These are phyloP conservation scores for Zoysia matrella DNA, from an alignment of 202 grass and related monocot species.

Conservation along the genomic window DNA sequence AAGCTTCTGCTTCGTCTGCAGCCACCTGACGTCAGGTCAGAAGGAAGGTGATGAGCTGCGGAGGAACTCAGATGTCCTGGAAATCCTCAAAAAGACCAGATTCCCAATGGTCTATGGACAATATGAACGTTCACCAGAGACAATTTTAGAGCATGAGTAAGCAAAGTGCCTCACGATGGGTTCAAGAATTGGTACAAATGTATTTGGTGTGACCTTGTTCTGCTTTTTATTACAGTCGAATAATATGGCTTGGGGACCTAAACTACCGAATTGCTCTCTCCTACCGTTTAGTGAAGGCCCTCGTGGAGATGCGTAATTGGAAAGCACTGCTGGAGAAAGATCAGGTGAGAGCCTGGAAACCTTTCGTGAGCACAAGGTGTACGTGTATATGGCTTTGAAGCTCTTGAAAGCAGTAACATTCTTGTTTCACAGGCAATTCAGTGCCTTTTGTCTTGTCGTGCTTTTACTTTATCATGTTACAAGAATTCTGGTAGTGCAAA, in stretches of 20 bases:
- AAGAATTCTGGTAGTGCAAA: constrained; percentile 48
- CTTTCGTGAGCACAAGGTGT: constrained; percentile 36
- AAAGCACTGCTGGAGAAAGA: constrained; percentile 99
- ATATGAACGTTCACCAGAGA: constrained; percentile 87
- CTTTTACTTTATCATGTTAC: constrained; percentile 54
- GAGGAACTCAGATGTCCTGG: constrained; percentile 88
- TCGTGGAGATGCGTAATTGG: constrained; percentile 99
- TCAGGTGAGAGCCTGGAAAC: constrained; percentile 72
- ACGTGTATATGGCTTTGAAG: constrained; percentile 38
- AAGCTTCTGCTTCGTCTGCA: constrained; percentile 99
- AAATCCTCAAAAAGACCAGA: constrained; percentile 92
- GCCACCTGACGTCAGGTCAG: constrained; percentile 98
- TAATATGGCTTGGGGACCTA: constrained; percentile 98
- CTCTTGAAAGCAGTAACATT: constrained; percentile 57
- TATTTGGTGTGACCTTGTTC: constrained; percentile 40
- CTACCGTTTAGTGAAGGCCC: constrained; percentile 93
- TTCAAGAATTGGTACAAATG: constrained; percentile 13
- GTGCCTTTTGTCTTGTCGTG: constrained; percentile 56
- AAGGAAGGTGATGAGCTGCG: constrained; percentile 95
- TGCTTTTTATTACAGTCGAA: constrained; percentile 62
- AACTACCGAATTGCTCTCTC: constrained; percentile 99
- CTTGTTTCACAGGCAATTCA: constrained; percentile 43
- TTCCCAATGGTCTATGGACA: constrained; percentile 85
- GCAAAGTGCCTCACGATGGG: constrained; percentile 36
- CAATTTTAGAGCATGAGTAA: constrained; percentile 96